A percentile compares a stretch with the other conserved stretches of the same genome.
These are phyloP conservation scores for Lyophyllum shimeji DNA, from an alignment of 768 basidiomycete species.

Conservation along the genomic window DNA sequence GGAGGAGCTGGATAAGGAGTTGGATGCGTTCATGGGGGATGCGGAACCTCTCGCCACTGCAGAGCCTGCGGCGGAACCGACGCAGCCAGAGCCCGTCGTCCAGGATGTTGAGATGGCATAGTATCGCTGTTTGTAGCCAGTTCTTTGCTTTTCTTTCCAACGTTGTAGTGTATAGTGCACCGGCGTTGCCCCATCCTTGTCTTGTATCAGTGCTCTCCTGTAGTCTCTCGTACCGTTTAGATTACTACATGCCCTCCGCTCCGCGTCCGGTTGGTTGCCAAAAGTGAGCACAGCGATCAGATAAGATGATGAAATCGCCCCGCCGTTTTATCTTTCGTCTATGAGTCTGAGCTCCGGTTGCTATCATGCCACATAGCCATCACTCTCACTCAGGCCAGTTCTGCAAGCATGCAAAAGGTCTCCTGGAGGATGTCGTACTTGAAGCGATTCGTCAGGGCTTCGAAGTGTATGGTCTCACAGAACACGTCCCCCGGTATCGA, in stretches of 20 bases:
- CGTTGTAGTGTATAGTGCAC: constrained; percentile 6
- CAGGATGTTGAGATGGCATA: constrained; percentile 60
- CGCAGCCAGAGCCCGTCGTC: constrained; percentile 14
- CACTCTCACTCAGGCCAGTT: constrained; percentile 95
- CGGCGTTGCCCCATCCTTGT: not conserved
- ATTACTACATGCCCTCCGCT: not conserved
- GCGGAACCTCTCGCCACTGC: constrained; percentile 28
- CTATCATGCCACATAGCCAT: constrained; percentile 68
- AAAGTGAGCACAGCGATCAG: not conserved
- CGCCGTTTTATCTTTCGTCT: not conserved
- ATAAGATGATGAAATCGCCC: not conserved
- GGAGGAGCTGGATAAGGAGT: constrained; percentile 83
- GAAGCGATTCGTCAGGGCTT: constrained; percentile 83
- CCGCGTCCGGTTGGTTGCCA: not conserved
- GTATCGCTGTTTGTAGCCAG: constrained; percentile 17
- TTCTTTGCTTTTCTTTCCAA: not conserved
- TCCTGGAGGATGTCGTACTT: constrained; percentile 76
- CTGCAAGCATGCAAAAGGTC: constrained; percentile 85
- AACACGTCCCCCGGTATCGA: constrained; percentile 92
- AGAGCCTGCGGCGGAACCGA: constrained; percentile 18
- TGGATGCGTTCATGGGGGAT: constrained; percentile 85
- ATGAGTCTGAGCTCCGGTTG: not conserved
- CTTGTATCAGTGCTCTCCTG: constrained; percentile 7
- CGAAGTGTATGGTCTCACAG: constrained; percentile 80
- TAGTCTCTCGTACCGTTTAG: not conserved